These are phyloP conservation scores for Annona squamosa DNA, from an alignment of 164 flowering plant species.

Conservation along the genomic window DNA sequence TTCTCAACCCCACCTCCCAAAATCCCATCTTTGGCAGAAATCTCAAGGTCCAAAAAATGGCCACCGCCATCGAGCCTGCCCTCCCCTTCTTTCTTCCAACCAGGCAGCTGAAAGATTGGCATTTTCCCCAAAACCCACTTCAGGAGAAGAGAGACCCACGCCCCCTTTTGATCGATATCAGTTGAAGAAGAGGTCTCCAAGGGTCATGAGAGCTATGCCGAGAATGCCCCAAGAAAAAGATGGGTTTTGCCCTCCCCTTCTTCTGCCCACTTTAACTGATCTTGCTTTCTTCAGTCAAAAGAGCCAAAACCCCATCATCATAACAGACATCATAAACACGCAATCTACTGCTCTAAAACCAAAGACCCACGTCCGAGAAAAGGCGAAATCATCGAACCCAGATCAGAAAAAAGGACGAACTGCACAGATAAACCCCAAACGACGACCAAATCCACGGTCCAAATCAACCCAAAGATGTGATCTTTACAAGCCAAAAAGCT, in stretches of 20 bases:
- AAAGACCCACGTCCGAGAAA: constrained; percentile 33
- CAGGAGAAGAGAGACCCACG: background rate
- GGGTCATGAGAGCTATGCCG: constrained; percentile 15
- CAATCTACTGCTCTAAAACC: constrained; percentile 30
- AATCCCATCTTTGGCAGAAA: constrained; percentile 47
- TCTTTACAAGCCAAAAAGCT: background rate
- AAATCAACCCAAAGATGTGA: background rate
- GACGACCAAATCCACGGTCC: background rate
- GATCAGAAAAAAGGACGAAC: constrained; percentile 12
- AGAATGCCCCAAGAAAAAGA: constrained; percentile 22
- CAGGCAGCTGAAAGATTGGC: constrained; percentile 36
- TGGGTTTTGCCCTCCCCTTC: constrained; percentile 7
- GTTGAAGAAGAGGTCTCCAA: constrained; percentile 4
- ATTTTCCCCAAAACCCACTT: constrained; percentile 20
- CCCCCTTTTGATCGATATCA: background rate
- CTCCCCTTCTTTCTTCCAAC: constrained; percentile 27
- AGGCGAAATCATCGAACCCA: constrained; percentile 40
- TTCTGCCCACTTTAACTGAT: constrained; percentile 19
- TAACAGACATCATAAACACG: constrained; percentile 23
- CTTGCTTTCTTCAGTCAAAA: constrained; percentile 39
- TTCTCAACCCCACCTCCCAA: constrained; percentile 39
- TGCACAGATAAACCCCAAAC: constrained; percentile 5
- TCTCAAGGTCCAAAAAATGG: constrained; percentile 44
- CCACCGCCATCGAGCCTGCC: constrained; percentile 34
- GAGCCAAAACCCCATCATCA: constrained; percentile 25